These are phyloP conservation scores for Apiospora pterosperma DNA, from an alignment of 2,329 filamentous ascomycete species.

Conservation along the genomic window DNA sequence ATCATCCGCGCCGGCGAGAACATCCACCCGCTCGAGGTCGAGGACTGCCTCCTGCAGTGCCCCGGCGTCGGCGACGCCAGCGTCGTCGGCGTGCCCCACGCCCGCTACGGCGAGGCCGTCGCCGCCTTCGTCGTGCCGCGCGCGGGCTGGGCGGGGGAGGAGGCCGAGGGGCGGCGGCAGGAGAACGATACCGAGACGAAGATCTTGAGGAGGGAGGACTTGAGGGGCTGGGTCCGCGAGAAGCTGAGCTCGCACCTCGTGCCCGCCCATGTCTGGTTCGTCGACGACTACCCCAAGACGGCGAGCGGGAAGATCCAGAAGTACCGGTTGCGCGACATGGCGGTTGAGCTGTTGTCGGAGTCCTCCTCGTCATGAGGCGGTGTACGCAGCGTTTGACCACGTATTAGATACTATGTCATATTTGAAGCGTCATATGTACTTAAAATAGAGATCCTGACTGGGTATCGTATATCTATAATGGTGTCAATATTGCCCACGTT, in stretches of 20 bases:
- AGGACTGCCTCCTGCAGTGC: slow-evolving; percentile 79
- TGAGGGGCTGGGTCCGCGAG: slow-evolving; percentile 69
- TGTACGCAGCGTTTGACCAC: background rate
- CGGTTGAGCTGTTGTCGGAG: slow-evolving; percentile 16
- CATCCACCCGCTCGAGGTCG: slow-evolving; percentile 89
- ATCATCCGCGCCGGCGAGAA: slow-evolving; percentile 97
- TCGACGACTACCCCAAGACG: slow-evolving; percentile 85
- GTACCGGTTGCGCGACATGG: slow-evolving; percentile 75
- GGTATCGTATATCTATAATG: too few relatives aligned
- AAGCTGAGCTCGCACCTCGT: slow-evolving; percentile 73
- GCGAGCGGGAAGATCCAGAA: slow-evolving; percentile 97
- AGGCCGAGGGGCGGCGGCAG: slow-evolving; percentile 17
- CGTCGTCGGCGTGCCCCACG: slow-evolving; percentile 80
- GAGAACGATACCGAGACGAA: slow-evolving; percentile 11
- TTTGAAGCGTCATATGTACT: background rate
- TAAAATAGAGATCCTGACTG: too few relatives aligned
- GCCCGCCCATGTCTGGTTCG: slow-evolving; percentile 87
- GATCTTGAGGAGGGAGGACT: slow-evolving; percentile 51
- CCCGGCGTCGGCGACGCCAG: slow-evolving; percentile 69
- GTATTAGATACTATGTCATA: background rate
- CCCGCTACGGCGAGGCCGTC: slow-evolving; percentile 81
- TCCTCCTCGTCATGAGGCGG: background rate
- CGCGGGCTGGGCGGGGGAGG: slow-evolving; percentile 27
- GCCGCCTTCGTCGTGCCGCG: slow-evolving; percentile 73
- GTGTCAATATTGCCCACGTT: too few relatives aligned